phyloP scores from a whole-genome alignment of 805 yeast genomes.

The Pichia insulana region DNA sequence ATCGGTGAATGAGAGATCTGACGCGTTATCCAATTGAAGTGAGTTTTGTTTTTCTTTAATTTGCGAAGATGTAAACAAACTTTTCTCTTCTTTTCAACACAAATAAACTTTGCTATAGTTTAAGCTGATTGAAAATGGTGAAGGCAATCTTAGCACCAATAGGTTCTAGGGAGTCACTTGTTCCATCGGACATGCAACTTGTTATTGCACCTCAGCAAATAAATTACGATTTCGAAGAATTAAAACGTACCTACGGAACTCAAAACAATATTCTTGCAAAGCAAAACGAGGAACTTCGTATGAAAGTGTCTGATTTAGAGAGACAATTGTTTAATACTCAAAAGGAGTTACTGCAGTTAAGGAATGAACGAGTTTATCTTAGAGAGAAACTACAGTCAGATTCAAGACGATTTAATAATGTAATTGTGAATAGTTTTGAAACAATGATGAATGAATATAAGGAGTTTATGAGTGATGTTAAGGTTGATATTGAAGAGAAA shows the following conservation, averaged over 20 bases:
- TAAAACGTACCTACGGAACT: conserved; percentile 24
- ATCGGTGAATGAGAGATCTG: background rate
- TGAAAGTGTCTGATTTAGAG: conserved; percentile 46
- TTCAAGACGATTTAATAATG: conserved; percentile 7
- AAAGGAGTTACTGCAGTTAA: conserved; percentile 22
- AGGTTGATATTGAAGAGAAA: conserved; percentile 8
- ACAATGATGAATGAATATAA: conserved; percentile 12
- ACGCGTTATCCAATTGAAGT: background rate
- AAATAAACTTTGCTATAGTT: background rate
- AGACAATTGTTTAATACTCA: conserved; percentile 27
- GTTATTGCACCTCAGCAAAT: conserved; percentile 5
- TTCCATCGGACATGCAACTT: background rate
- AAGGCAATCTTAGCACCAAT: background rate
- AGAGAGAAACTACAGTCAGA: conserved; percentile 10
- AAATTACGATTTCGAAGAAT: conserved; percentile 8
- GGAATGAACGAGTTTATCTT: conserved; percentile 16
- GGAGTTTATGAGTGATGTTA: conserved; percentile 7
- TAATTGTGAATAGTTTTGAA: conserved; percentile 10
- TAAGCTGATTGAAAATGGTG: conserved; percentile 3
- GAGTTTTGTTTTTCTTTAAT: background rate
- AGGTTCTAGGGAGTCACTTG: conserved; percentile 1
- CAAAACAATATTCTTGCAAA: conserved; percentile 56
- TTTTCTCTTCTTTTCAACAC: background rate
- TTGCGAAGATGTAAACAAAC: background rate
- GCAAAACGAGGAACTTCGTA: conserved; percentile 44